A percentile compares a stretch with the other conserved stretches of the same genome.
phyloP scores from a whole-genome alignment of 2,329 filamentous ascomycete species.

The Fusarium tuaranense region DNA sequence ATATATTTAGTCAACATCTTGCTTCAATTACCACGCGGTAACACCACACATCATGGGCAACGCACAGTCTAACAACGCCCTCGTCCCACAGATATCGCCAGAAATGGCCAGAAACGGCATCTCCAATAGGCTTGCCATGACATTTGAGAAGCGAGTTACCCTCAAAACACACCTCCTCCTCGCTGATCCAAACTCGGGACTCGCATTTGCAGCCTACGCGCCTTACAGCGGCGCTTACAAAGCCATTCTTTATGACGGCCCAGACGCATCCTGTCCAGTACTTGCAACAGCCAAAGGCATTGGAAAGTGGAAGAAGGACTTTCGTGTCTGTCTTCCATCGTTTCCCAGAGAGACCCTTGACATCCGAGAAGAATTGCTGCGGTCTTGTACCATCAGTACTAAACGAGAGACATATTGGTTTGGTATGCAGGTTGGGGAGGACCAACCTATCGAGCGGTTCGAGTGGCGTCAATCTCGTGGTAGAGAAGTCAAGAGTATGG shows the following conservation, averaged over 20 bases:
- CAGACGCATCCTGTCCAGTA: background rate
- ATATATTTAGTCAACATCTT: background rate
- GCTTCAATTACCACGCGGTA: background rate
- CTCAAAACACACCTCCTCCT: background rate
- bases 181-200: background rate
- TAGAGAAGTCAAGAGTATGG: background rate
- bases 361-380: background rate
- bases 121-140: background rate
- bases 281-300: background rate
- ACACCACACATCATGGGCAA: background rate
- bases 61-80: background rate
- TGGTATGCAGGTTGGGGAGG: background rate
- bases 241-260: background rate
- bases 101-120: background rate
- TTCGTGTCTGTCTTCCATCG: background rate
- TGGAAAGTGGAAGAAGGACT: background rate
- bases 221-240: background rate
- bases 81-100: background rate
- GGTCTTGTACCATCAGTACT: background rate
- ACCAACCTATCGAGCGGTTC: background rate
- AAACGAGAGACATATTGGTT: background rate
- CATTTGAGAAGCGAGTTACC: background rate
- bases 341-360: background rate
- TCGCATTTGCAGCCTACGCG: background rate
- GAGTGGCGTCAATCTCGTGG: background rate